Evolutionary conservation across 768 basidiomycete genomes (phyloP), one percentile per base, ranked within the genome.

Genomic region (Podaxis carcinomalis): DNA sequence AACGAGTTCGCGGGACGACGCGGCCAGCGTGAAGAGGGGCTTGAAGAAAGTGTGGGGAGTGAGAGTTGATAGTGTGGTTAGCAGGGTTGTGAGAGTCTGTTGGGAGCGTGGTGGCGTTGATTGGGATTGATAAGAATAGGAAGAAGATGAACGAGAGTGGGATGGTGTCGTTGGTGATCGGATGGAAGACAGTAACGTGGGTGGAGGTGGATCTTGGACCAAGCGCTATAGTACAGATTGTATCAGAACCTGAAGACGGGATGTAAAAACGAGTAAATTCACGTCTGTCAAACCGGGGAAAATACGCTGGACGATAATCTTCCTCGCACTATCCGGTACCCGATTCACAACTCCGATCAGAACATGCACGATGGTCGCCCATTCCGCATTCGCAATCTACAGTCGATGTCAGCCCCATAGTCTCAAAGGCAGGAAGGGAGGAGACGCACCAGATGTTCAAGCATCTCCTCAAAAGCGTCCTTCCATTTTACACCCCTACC

Each of bases 41-140:
- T 86, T 89, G 75, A 83, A 91, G 71, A 92, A 90, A 0, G 85
- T 62, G 54, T 80, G 84, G 0, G 89, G 89, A 59, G 82, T 79
- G 14, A 71, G 64, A 49, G 77, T 73, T 1, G 87, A 83, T 19
- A 87, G 64, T 14, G 71, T 72, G 35, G 80, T 74, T 1, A 91
- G 74, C 44, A 92, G 75, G 36, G 75, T 72, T 4, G 82, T 77
- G 0, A 92, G 36, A 13, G 5, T 44, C 2, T 6, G 50, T 1
- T 32, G 51, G 10, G 9, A 37, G 9, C 32, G 9, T 35, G 27
- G 16, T 19, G 28, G 25, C 25, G 19, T 1, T 16, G 23, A 14
- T 25, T 32, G 40, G 37, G 39, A 51, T 52, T 23, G 25, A 13
- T 44, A 13, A 5, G 59, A 47, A 4, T 37, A 32, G 27, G 46